Percentiles rank a stretch among this genome's conserved stretches.
Conservation (phyloP, 345 rosid species). For the Physaria fendleri region DNA sequence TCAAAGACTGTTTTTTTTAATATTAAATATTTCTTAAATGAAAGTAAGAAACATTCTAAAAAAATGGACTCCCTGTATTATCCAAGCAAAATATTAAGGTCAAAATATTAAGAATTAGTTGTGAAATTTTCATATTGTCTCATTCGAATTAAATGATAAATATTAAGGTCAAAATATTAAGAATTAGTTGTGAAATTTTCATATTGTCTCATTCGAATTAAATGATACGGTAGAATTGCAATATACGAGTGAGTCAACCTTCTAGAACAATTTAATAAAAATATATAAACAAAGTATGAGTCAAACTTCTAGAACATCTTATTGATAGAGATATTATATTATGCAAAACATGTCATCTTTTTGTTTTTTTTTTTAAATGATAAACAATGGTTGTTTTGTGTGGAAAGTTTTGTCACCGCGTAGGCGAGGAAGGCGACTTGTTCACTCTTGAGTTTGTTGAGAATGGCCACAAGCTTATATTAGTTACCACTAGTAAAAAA, state of each 20-base stretch:
- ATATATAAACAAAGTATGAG: background rate
- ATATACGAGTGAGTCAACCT: slow-evolving; percentile 20
- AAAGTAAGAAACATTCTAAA: background rate
- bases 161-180: background rate
- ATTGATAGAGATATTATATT: no score
- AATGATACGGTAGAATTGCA: slow-evolving; percentile 1
- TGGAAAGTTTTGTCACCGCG: background rate
- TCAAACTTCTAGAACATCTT: no score
- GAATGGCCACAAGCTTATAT: no score
- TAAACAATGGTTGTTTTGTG: slow-evolving; percentile 8
- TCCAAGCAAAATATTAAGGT: background rate
- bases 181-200: background rate
- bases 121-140: background rate
- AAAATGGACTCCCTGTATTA: background rate
- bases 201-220: background rate
- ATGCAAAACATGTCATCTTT: background rate
- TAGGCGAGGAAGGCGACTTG: slow-evolving; percentile 11
- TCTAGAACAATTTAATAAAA: slow-evolving; percentile 19
- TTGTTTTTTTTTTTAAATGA: background rate
- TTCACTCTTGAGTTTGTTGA: background rate
- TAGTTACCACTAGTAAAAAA: no score
- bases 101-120: background rate
- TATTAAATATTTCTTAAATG: background rate
- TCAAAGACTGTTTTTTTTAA: background rate
- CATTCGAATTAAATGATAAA: background rate